Base-by-base conservation (phyloP, 1,284 basidiomycete species). In the Takashimella tepidaria region DNA sequence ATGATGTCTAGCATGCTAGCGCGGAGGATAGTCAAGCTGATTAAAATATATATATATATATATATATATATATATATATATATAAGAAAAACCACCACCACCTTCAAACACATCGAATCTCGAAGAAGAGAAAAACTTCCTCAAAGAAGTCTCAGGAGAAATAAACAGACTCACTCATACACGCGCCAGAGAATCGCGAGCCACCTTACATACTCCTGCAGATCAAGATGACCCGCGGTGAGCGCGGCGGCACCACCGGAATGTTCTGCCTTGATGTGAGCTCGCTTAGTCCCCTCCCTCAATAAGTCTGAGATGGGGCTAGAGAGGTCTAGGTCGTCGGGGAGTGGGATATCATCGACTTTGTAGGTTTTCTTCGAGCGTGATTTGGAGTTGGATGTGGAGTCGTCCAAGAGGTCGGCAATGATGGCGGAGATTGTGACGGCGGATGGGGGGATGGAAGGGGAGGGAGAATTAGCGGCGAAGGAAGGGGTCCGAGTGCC, bases 121-220 rank as follows among this genome's bases (percentile, higher is more conserved):
- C n/a, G n/a, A n/a, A n/a, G n/a, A n/a, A n/a, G n/a, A n/a, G n/a
- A n/a, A n/a, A n/a, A n/a, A n/a, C n/a, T n/a, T n/a, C n/a, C n/a
- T n/a, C n/a, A n/a, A n/a, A n/a, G n/a, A n/a, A n/a, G n/a, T n/a
- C n/a, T n/a, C n/a, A n/a, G n/a, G n/a, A n/a, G n/a, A n/a, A n/a
- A n/a, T n/a, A n/a, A n/a, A n/a, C n/a, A n/a, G n/a, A 80, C 84
- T 76, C 63, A 89, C 87, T 83, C 77, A 75, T 90, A 91, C 20
- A 90, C 77, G 61, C 87, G 81, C 82, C 84, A 88, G 8, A 90
- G 79, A 77, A 87, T 83, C 77, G 86, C 83, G 41, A 88, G 78
- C 74, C 83, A 88, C 45, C 81, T 79, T 19, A 84, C 73, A 68
- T 88, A 88, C 67, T 88, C 85, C 42, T 82, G 79, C 64, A 80